Evolutionary conservation across 257 asterid genomes (phyloP).

Genomic region (Haberlea rhodopensis): DNA sequence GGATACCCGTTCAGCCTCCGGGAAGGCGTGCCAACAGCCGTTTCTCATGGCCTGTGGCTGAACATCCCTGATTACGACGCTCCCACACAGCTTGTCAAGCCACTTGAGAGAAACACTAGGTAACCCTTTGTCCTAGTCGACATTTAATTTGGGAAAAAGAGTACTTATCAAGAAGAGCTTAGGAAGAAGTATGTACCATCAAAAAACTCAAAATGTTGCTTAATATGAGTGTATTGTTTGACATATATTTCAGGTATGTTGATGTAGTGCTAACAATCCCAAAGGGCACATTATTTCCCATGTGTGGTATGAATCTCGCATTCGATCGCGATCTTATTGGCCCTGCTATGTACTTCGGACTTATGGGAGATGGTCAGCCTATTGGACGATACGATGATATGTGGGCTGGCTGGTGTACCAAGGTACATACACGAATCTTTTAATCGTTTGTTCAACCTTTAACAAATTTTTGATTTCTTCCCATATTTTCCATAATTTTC

Average conservation of each 20-base stretch:
- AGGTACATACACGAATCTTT: conserved; percentile 32
- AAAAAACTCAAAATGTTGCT: neutral
- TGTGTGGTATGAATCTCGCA: conserved; percentile 72
- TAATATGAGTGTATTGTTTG: neutral
- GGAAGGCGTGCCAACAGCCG: conserved; percentile 62
- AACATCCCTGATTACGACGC: conserved; percentile 74
- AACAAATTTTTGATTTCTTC: no score
- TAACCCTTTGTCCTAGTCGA: neutral
- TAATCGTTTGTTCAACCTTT: neutral
- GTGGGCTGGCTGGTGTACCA: conserved; percentile 82
- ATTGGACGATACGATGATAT: conserved; percentile 69
- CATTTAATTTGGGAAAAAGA: neutral
- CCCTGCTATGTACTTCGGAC: conserved; percentile 74
- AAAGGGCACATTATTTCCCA: conserved; percentile 66
- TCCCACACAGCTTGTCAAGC: conserved; percentile 71
- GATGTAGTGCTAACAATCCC: conserved; percentile 66
- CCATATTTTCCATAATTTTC: no score
- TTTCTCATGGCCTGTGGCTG: conserved; percentile 68
- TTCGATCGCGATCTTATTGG: conserved; percentile 66
- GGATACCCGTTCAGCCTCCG: conserved; percentile 71
- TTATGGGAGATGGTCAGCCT: conserved; percentile 79
- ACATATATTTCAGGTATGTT: conserved; percentile 42
- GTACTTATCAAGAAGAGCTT: no score
- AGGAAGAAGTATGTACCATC: no score
- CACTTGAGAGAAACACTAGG: conserved; percentile 62